Conservation (phyloP, 768 basidiomycete genomes). For the Butyriboletus loyo region DNA sequence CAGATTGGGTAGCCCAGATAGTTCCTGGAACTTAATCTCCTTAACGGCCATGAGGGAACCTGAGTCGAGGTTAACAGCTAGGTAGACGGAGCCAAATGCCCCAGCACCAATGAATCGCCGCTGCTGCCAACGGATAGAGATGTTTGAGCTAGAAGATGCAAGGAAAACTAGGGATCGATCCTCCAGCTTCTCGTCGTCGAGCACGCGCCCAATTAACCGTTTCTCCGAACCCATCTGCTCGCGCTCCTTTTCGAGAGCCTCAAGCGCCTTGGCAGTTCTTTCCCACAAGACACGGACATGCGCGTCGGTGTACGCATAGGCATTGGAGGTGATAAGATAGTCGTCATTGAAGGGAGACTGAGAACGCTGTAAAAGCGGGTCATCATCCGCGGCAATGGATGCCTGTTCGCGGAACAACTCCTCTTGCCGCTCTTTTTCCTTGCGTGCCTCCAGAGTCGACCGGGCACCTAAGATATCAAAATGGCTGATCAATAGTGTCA, state of each 20-base stretch:
- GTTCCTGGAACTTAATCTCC: conserved; percentile 95
- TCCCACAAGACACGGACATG: conserved; percentile 79
- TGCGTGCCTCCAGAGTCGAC: conserved; percentile 81
- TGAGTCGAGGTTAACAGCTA: conserved; percentile 93
- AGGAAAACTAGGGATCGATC: conserved; percentile 93
- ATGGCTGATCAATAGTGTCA: conserved; percentile 94
- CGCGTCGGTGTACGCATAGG: conserved; percentile 52
- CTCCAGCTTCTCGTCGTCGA: conserved; percentile 91
- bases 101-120: conserved; percentile 98
- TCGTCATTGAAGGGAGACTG: conserved; percentile 37
- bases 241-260: conserved; percentile 64
- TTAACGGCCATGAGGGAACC: conserved; percentile 99
- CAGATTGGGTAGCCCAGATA: conserved; percentile 81
- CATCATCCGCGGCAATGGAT: conserved; percentile 42
- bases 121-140: conserved; percentile 97
- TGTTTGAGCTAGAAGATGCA: conserved; percentile 93
- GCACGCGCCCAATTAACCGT: conserved; percentile 81
- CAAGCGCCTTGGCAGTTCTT: conserved; percentile 54
- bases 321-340: conserved; percentile 19
- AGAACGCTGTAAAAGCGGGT: conserved; percentile 46
- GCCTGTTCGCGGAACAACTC: conserved; percentile 56
- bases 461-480: conserved; percentile 97
- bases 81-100: conserved; percentile 99
- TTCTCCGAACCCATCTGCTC: conserved; percentile 62
- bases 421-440: conserved; percentile 85